Evolutionary conservation across 495 filamentous ascomycete genomes (phyloP), one percentile per base, ranked within the genome.

Genomic region (Aspergillus saccharolyticus): DNA sequence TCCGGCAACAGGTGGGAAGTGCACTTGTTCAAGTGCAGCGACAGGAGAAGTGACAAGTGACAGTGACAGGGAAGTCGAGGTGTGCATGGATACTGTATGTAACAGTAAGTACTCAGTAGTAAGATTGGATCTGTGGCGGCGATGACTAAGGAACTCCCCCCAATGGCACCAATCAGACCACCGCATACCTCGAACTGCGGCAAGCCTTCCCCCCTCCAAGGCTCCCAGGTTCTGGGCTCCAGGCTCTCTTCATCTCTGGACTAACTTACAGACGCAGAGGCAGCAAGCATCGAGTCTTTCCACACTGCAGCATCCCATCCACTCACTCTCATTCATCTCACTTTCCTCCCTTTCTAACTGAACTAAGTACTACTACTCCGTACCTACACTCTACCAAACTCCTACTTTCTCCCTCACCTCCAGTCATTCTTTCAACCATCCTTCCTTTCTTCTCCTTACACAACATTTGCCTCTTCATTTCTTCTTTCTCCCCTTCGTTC

Each of bases 391-490:
- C 20, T 24, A 30, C 8, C 16, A 20, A 21, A 42, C 20, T 54
- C 18, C 18, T 47, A 21, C 44, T 53, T 21, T 16, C 42, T 53
- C 21, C 14, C 20, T 42, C 50, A 45, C 7, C 20, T 30, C 45
- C 47, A 50, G 44, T 56, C 39, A 30, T 44, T 56, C 58, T 53
- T 61, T 53, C 49, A 53, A 55, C 30, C n/a, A n/a, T n/a, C n/a
- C n/a, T n/a, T n/a, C n/a, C n/a, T n/a, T n/a, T 50, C 39, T 24
- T 50, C 28, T 60, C 55, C 39, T 17, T 19, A 46, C 4, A 39
- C 33, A 15, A 8, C 14, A 39, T 55, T 48, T 45, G 45, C 52
- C 52, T 52, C 42, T 22, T 45, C 21, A 19, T 24, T 53, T 20
- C 44, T 20, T 39, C 30, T 24, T 47, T 45, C 21, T 43, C 22